A percentile compares a stretch with the other conserved stretches of the same genome.
Conservation (phyloP, 345 rosid genomes). For the Mercurialis annua region DNA sequence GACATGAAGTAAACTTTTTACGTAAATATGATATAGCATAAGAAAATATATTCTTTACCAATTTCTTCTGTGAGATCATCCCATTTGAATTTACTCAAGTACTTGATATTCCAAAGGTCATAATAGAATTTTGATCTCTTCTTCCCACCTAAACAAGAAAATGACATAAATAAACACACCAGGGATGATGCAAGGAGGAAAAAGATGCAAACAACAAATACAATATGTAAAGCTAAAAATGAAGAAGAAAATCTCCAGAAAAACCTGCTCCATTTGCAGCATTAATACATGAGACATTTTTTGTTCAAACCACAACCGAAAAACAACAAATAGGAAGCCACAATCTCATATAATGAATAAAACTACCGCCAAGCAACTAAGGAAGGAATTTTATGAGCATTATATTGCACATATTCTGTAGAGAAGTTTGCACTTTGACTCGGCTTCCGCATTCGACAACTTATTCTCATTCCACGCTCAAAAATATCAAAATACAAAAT, state of each 20-base stretch:
- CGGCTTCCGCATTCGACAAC: neutral
- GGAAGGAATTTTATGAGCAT: neutral
- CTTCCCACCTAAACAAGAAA: conserved; percentile 60
- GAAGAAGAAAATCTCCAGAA: neutral
- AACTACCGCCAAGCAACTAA: neutral
- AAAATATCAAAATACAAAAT: neutral
- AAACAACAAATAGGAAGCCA: neutral
- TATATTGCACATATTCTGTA: neutral
- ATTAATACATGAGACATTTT: neutral
- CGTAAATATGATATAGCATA: neutral
- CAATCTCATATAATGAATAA: neutral
- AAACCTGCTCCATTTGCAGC: neutral
- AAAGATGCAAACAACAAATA: neutral
- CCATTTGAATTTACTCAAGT: conserved; percentile 94
- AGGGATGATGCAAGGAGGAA: neutral
- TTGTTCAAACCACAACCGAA: neutral
- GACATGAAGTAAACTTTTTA: conserved; percentile 3
- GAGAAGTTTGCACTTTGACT: neutral
- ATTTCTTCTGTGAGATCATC: conserved; percentile 88
- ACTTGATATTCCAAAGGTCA: conserved; percentile 93
- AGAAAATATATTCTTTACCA: conserved; percentile 39
- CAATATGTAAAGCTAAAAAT: neutral
- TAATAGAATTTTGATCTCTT: conserved; percentile 72
- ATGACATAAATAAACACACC: neutral
- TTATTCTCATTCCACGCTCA: neutral